A percentile compares a stretch with the other conserved stretches of the same genome.
These are phyloP conservation scores for Dothideomycetidae sp. DNA, from an alignment of 2,329 filamentous ascomycete species.

Conservation along the genomic window DNA sequence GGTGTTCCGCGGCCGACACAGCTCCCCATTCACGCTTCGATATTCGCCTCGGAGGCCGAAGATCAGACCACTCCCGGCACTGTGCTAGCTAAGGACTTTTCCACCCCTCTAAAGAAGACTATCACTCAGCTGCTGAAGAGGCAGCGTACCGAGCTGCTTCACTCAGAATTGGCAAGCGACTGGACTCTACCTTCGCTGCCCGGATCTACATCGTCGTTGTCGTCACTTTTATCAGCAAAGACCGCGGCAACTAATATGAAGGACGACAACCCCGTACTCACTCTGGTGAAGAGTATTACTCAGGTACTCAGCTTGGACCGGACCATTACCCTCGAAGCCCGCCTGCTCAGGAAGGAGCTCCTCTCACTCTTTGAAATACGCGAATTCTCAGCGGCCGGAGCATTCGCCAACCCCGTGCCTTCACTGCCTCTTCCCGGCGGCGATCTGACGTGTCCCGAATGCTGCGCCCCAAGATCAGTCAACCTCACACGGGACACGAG, in stretches of 20 bases:
- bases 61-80: slow-evolving; percentile 43
- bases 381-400: slow-evolving; percentile 80
- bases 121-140: slow-evolving; percentile 68
- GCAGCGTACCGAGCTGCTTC: slow-evolving; percentile 77
- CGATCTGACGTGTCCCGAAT: slow-evolving; percentile 76
- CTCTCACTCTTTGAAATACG: slow-evolving; percentile 83
- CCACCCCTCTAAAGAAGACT: slow-evolving; percentile 80
- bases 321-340: slow-evolving; percentile 75
- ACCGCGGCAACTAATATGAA: slow-evolving; percentile 18
- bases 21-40: slow-evolving; percentile 41
- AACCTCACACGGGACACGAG: slow-evolving; percentile 86
- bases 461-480: slow-evolving; percentile 75
- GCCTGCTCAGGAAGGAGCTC: slow-evolving; percentile 76
- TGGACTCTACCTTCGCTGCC: slow-evolving; percentile 75
- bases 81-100: slow-evolving; percentile 68
- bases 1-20: slow-evolving; percentile 44
- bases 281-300: slow-evolving; percentile 85
- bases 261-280: slow-evolving; percentile 58
- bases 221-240: slow-evolving; percentile 12
- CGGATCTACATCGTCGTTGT: slow-evolving; percentile 47
- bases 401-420: slow-evolving; percentile 73
- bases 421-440: slow-evolving; percentile 47
- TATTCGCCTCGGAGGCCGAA: slow-evolving; percentile 42
- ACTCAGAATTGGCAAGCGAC: slow-evolving; percentile 74
- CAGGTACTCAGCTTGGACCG: slow-evolving; percentile 85